Percentiles rank a stretch among this genome's conserved stretches.
Evolutionary conservation across 78 protist genomes (phyloP).

Genomic region (Monocercomonoides exilis): DNA sequence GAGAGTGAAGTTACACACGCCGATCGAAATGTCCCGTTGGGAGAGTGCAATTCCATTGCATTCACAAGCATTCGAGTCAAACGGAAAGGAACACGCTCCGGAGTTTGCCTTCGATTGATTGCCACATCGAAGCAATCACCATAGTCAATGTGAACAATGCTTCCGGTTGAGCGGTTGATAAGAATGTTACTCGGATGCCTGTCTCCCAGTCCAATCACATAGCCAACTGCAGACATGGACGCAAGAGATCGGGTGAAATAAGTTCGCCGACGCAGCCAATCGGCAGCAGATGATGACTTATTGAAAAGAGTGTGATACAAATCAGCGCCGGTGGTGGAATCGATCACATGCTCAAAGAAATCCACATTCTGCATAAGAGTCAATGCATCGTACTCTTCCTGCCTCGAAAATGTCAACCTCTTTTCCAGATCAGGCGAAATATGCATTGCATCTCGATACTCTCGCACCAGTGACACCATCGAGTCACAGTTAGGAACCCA

Average conservation of each 20-base stretch:
- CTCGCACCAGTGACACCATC: background rate
- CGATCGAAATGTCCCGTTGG: constrained; percentile 45
- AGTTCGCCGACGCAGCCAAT: background rate
- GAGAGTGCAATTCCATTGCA: constrained; percentile 26
- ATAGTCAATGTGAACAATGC: constrained; percentile 49
- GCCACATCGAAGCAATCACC: constrained; percentile 52
- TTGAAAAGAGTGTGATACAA: background rate
- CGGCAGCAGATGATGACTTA: constrained; percentile 7
- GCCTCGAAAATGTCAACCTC: background rate
- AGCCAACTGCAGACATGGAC: constrained; percentile 30
- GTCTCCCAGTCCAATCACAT: constrained; percentile 52
- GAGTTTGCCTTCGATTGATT: background rate
- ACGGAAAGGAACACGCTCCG: constrained; percentile 61
- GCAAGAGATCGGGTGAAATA: constrained; percentile 17
- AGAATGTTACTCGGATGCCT: constrained; percentile 50
- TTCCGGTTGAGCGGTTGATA: constrained; percentile 26
- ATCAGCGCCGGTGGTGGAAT: constrained; percentile 15
- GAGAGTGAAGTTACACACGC: constrained; percentile 29
- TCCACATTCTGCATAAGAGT: constrained; percentile 17
- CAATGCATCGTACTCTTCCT: background rate
- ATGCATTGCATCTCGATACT: background rate
- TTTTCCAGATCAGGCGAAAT: background rate
- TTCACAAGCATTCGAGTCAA: constrained; percentile 27
- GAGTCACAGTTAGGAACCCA: constrained; percentile 38
- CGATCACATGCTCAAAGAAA: background rate